phyloP scores from a whole-genome alignment of 139 green algal species.

The Auxenochlorella pyrenoidosa region DNA sequence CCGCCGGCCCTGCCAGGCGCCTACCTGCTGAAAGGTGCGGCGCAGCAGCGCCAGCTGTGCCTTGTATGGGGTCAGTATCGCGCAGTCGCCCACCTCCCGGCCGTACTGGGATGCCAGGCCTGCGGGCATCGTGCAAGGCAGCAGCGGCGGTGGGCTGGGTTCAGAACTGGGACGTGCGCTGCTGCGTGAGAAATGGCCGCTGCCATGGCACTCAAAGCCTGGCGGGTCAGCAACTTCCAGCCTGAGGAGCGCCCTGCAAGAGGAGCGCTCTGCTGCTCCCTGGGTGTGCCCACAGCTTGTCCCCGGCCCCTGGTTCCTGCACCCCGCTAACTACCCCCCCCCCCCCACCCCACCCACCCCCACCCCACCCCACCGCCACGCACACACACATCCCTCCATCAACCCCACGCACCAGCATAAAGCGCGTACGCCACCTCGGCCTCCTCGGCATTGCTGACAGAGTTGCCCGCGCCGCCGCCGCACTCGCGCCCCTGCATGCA shows the following conservation, averaged over 20 bases:
- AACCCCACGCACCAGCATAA: conserved; percentile 32
- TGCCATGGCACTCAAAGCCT: no score
- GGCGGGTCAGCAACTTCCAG: no score
- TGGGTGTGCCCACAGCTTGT: no score
- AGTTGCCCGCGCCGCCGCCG: conserved; percentile 49
- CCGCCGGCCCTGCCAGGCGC: neutral
- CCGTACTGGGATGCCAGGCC: conserved; percentile 42
- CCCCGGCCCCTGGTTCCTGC: no score
- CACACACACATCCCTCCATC: no score
- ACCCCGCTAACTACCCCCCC: no score
- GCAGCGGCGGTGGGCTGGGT: neutral
- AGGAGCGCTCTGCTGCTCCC: no score
- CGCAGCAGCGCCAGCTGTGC: conserved; percentile 64
- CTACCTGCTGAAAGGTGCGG: conserved; percentile 32
- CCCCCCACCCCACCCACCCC: neutral
- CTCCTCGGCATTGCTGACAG: conserved; percentile 50
- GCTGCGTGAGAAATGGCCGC: no score
- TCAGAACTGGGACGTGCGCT: no score
- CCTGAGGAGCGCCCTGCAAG: no score
- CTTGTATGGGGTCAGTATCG: conserved; percentile 85
- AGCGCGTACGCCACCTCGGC: conserved; percentile 47
- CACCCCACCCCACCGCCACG: neutral
- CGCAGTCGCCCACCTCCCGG: conserved; percentile 53
- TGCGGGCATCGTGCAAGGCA: conserved; percentile 6
- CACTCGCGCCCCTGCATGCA: conserved; percentile 59